These are phyloP conservation scores for Tetrapisispora iriomotensis DNA, from an alignment of 805 yeast species.

Conservation along the genomic window DNA sequence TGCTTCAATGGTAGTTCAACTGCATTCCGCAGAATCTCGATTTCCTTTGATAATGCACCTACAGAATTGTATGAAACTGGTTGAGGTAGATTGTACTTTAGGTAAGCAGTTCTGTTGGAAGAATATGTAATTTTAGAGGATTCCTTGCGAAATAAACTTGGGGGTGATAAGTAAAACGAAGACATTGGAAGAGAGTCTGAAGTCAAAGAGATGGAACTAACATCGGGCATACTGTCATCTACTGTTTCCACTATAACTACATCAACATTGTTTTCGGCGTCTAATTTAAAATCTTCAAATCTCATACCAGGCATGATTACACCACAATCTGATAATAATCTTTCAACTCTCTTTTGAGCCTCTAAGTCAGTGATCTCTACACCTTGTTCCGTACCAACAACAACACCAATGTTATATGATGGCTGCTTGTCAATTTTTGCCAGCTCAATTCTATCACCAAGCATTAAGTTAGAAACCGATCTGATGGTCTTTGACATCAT, in stretches of 20 bases:
- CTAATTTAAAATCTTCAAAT: constrained; percentile 20
- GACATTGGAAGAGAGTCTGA: constrained; percentile 3
- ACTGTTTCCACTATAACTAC: constrained; percentile 19
- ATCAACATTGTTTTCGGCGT: constrained; percentile 10
- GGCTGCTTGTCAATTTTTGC: constrained; percentile 42
- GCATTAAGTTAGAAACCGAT: constrained; percentile 32
- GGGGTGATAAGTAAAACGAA: constrained; percentile 35
- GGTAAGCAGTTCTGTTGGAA: constrained; percentile 18
- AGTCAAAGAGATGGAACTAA: constrained; percentile 22
- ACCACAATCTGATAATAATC: constrained; percentile 44
- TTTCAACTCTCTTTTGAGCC: constrained; percentile 29
- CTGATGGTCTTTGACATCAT: constrained; percentile 41
- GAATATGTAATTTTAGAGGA: constrained; percentile 23
- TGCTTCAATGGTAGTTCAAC: constrained; percentile 72
- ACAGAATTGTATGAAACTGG: constrained; percentile 42
- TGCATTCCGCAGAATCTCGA: constrained; percentile 50
- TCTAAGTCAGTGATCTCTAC: constrained; percentile 13
- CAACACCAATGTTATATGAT: constrained; percentile 31
- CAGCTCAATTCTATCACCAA: constrained; percentile 46
- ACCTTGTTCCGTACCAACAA: constrained; percentile 24
- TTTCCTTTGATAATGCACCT: constrained; percentile 70
- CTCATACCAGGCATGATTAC: constrained; percentile 49
- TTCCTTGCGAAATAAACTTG: constrained; percentile 35
- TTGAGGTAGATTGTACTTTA: constrained; percentile 38
- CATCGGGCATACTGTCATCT: constrained; percentile 31